Conservation (phyloP, 257 asterid species). For the Solanum stenotomum region DNA sequence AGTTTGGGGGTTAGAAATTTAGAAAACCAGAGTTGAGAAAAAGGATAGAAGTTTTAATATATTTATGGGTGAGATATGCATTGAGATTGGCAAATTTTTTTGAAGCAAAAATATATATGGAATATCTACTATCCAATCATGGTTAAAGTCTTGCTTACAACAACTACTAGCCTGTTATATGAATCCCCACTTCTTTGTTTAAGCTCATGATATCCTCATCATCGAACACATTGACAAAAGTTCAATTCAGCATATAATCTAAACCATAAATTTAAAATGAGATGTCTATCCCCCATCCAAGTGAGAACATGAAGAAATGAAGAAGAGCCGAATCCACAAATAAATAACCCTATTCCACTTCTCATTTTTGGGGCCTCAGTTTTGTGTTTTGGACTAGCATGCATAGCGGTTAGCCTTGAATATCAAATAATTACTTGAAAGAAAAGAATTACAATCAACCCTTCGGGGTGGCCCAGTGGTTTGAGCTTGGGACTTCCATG, state of each 20-base stretch:
- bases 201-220: background rate
- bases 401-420: conserved; percentile 49
- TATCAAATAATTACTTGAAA: background rate
- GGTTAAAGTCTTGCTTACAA: background rate
- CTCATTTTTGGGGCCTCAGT: background rate
- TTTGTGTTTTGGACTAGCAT: background rate
- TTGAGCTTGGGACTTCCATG: too few species aligned
- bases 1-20: background rate
- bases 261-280: background rate
- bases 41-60: background rate
- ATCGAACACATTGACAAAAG: background rate
- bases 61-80: background rate
- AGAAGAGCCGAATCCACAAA: background rate
- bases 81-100: background rate
- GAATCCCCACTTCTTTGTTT: background rate
- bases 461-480: too few species aligned
- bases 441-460: background rate
- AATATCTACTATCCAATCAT: background rate
- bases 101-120: background rate
- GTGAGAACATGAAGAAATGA: background rate
- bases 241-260: background rate
- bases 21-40: background rate
- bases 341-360: background rate
- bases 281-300: background rate
- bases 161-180: background rate